phyloP scores from a whole-genome alignment of 176 grass and related monocot genomes.

The Oryza punctata region DNA sequence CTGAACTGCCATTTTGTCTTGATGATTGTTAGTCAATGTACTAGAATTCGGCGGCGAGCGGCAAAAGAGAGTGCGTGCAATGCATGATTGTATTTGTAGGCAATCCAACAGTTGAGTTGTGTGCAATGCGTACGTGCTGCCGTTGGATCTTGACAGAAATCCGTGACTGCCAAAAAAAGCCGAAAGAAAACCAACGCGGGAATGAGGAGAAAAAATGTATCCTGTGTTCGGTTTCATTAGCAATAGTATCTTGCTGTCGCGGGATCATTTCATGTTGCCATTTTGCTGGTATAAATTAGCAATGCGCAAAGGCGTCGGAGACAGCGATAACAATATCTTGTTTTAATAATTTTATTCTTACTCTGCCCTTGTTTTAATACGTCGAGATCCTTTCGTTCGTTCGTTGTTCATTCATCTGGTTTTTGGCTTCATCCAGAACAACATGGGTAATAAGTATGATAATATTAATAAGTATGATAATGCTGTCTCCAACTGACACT shows the following conservation, averaged over 20 bases:
- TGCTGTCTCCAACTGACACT: neutral
- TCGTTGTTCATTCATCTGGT: neutral
- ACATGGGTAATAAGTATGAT: neutral
- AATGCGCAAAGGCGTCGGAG: neutral
- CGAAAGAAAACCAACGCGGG: neutral
- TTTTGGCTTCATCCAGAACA: neutral
- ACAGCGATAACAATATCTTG: neutral
- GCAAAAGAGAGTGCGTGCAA: neutral
- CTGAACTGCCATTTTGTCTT: neutral
- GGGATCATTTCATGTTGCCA: neutral
- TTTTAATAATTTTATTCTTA: neutral
- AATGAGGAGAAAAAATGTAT: neutral
- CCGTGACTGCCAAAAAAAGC: neutral
- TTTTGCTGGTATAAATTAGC: neutral
- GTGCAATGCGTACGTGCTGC: neutral
- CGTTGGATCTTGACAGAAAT: neutral
- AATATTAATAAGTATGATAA: no score
- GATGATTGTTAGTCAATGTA: neutral
- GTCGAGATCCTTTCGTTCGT: neutral
- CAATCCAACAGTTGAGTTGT: neutral
- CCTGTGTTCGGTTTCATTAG: neutral
- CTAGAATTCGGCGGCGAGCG: neutral
- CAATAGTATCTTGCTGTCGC: neutral
- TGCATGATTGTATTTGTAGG: neutral
- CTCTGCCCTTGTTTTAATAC: neutral